Conservation (phyloP, 352 stramenopile genomes). For the Phytophthora nicotianae region DNA sequence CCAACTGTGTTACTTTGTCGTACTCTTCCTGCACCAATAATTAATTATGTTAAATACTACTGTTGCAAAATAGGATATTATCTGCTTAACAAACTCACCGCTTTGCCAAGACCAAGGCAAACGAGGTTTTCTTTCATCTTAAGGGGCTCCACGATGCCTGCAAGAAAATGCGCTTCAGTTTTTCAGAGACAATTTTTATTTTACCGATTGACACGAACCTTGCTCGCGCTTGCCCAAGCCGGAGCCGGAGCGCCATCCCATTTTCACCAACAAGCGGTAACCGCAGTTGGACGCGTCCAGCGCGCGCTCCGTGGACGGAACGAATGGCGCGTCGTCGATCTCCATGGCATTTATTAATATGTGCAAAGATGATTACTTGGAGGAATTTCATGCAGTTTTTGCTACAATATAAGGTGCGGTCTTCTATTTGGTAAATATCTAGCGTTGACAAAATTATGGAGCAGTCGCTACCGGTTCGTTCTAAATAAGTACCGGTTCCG, state of each 20-base stretch:
- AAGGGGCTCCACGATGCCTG: slow-evolving; percentile 64
- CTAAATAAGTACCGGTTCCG: too few species aligned
- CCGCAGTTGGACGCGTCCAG: slow-evolving; percentile 61
- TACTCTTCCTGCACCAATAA: slow-evolving; percentile 51
- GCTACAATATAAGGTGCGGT: too few species aligned
- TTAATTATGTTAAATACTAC: not conserved
- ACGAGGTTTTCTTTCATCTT: slow-evolving; percentile 69
- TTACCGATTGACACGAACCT: slow-evolving; percentile 23
- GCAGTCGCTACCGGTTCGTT: too few species aligned
- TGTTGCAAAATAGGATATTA: not conserved
- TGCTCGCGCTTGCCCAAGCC: slow-evolving; percentile 59
- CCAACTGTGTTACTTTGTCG: slow-evolving; percentile 53
- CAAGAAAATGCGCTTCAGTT: too few species aligned
- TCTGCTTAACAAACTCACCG: slow-evolving; percentile 18
- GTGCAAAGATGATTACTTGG: too few species aligned
- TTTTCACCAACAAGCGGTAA: slow-evolving; percentile 61
- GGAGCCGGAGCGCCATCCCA: slow-evolving; percentile 62
- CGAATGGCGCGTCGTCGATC: not conserved
- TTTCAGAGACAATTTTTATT: too few species aligned
- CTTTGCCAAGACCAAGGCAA: slow-evolving; percentile 64
- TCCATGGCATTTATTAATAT: not conserved
- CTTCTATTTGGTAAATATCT: not conserved
- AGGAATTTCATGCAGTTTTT: too few species aligned
- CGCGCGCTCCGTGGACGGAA: slow-evolving; percentile 7
- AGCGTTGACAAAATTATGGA: too few species aligned